Conservation (phyloP, 371 early-diverging fungal species). For the Mucor sp. region DNA sequence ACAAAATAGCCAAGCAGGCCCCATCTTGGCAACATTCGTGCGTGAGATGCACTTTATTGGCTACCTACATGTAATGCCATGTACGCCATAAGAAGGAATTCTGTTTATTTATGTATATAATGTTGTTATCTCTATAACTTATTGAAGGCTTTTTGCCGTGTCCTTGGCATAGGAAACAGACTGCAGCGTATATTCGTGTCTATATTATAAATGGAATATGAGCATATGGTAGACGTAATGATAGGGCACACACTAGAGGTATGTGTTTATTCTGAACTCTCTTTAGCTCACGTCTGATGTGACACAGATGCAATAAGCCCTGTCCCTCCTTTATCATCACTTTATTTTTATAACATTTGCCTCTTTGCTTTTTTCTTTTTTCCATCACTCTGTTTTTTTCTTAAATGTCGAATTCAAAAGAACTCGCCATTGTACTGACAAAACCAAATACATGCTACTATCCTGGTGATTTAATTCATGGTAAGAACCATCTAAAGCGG, state of each 20-base stretch:
- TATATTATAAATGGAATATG: neutral
- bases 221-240: neutral
- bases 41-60: neutral
- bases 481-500: neutral
- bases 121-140: neutral
- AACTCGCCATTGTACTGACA: slow-evolving; percentile 10
- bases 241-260: neutral
- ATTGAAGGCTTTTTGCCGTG: neutral
- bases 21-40: neutral
- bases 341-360: neutral
- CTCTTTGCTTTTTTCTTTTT: neutral
- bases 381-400: neutral
- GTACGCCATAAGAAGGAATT: neutral
- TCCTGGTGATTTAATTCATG: slow-evolving; percentile 20
- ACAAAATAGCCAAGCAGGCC: neutral
- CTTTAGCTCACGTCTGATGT: neutral
- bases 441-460: slow-evolving; percentile 3
- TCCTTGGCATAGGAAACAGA: neutral
- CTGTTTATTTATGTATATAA: neutral
- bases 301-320: neutral
- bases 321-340: neutral
- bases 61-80: neutral
- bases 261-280: neutral
- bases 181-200: neutral
- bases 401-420: slow-evolving; percentile 12